Conservation (phyloP, 176 grass and related monocot genomes). For the Saccharum spontaneum region DNA sequence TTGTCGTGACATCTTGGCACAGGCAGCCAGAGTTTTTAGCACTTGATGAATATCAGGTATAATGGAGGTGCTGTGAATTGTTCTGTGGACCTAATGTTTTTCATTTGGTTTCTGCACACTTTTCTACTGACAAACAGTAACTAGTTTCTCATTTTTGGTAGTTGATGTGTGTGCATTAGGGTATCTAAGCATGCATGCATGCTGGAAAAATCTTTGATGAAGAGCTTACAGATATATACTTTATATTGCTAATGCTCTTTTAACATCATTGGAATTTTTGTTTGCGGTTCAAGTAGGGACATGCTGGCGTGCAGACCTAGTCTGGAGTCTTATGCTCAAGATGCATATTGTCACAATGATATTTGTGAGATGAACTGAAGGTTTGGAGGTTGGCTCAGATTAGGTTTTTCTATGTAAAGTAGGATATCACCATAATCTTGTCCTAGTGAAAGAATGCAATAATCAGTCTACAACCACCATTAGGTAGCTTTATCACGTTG, state of each 20-base stretch:
- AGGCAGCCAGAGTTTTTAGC: constrained; percentile 21
- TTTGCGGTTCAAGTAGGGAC: too few relatives aligned
- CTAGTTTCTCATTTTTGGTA: constrained; percentile 29
- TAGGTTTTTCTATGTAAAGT: constrained; percentile 24
- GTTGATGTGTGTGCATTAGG: constrained; percentile 20
- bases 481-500: neutral
- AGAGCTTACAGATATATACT: neutral
- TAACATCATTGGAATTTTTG: constrained; percentile 27
- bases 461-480: neutral
- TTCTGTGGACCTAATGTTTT: constrained; percentile 7
- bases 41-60: constrained; percentile 55
- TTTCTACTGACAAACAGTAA: constrained; percentile 35
- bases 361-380: constrained; percentile 24
- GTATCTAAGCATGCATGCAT: constrained; percentile 1
- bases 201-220: constrained; percentile 6
- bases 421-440: neutral
- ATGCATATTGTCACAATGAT: constrained; percentile 18
- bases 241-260: constrained; percentile 28
- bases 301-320: constrained; percentile 18
- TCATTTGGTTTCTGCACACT: constrained; percentile 20
- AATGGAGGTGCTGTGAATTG: constrained; percentile 30
- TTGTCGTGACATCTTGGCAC: constrained; percentile 41
- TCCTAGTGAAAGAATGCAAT: neutral
- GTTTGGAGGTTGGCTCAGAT: constrained; percentile 15
- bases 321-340: constrained; percentile 40